Percentiles rank a stretch among this genome's conserved stretches.
These are phyloP conservation scores for Pyricularia grisea DNA, from an alignment of 2,329 filamentous ascomycete genomes.

Conservation along the genomic window DNA sequence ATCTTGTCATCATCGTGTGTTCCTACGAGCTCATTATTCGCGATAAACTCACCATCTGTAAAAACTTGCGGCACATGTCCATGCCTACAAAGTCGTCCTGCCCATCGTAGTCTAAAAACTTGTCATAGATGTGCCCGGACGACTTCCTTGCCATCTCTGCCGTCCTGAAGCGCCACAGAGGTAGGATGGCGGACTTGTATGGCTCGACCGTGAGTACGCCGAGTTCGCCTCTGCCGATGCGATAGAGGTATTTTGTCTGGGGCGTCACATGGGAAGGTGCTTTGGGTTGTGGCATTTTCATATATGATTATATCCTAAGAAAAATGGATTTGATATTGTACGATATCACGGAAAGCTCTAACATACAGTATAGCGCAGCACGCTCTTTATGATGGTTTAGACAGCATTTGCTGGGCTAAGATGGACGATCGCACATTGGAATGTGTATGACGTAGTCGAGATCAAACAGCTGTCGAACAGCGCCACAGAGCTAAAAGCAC, in stretches of 20 bases:
- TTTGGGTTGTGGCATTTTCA: neutral
- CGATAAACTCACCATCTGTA: slow-evolving; percentile 40
- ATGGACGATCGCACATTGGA: neutral
- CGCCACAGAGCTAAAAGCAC: neutral
- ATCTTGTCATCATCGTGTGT: neutral
- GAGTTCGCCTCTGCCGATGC: slow-evolving; percentile 49
- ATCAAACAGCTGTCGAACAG: neutral
- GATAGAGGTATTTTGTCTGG: slow-evolving; percentile 25
- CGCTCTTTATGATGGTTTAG: no score
- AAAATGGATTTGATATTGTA: no score
- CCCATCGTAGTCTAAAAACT: slow-evolving; percentile 42
- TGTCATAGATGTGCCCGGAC: slow-evolving; percentile 33
- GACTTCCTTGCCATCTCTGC: slow-evolving; percentile 39
- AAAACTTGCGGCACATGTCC: slow-evolving; percentile 55
- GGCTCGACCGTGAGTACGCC: slow-evolving; percentile 54
- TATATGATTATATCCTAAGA: no score
- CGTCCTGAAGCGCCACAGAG: slow-evolving; percentile 50
- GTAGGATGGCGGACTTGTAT: slow-evolving; percentile 51
- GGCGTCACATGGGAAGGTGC: neutral
- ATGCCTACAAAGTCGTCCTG: slow-evolving; percentile 51
- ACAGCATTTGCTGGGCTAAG: neutral
- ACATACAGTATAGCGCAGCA: no score
- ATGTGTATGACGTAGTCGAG: neutral
- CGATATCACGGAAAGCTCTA: no score
- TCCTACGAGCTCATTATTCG: neutral